phyloP scores from a whole-genome alignment of 2,329 filamentous ascomycete species.

The Ophiostoma perfectum region DNA sequence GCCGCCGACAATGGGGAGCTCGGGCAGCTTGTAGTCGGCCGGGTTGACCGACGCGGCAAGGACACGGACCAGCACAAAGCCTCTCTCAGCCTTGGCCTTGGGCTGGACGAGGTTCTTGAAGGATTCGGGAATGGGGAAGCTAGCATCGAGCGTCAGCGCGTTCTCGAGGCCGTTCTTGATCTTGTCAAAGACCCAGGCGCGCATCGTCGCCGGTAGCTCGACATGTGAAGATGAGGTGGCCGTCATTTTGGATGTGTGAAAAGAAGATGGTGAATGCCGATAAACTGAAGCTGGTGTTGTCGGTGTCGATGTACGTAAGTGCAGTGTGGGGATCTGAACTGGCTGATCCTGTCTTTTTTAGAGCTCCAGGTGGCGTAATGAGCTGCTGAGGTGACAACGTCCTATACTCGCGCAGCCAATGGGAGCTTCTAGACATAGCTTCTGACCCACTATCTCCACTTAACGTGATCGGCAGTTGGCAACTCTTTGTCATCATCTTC shows the following conservation, averaged over 20 bases:
- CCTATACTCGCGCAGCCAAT: too few relatives aligned
- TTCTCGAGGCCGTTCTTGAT: constrained; percentile 32
- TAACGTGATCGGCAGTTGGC: too few relatives aligned
- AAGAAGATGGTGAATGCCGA: background rate
- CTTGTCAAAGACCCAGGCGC: constrained; percentile 27
- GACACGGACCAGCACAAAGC: constrained; percentile 38
- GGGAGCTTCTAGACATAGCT: too few relatives aligned
- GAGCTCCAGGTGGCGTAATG: too few relatives aligned
- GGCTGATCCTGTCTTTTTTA: too few relatives aligned
- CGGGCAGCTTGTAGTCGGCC: constrained; percentile 46
- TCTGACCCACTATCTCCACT: too few relatives aligned
- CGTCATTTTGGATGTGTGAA: background rate
- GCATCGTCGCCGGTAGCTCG: constrained; percentile 25
- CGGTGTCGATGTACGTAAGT: background rate
- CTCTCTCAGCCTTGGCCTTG: background rate
- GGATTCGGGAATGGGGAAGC: constrained; percentile 24
- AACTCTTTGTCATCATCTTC: too few relatives aligned
- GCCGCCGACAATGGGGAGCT: constrained; percentile 37
- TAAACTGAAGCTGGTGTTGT: background rate
- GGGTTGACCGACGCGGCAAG: constrained; percentile 43
- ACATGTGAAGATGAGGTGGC: background rate
- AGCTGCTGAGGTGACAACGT: too few relatives aligned
- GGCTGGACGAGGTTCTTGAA: constrained; percentile 25
- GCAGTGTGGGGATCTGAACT: too few relatives aligned
- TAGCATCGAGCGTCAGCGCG: constrained; percentile 31